phyloP scores from a whole-genome alignment of 371 early-diverging fungal species.

The Mucor irregularis region DNA sequence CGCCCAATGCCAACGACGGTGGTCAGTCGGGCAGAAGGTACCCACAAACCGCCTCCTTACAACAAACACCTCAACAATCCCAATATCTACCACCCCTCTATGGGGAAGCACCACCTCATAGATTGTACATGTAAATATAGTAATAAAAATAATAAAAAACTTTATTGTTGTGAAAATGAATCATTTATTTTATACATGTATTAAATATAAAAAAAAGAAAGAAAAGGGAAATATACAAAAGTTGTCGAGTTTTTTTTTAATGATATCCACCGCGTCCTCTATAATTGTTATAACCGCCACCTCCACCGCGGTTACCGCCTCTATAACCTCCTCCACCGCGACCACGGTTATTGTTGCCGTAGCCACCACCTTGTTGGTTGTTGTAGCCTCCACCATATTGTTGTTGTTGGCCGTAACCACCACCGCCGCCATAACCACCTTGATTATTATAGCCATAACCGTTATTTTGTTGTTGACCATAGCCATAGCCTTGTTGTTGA shows the following conservation, averaged over 20 bases:
- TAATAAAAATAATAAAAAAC: not conserved
- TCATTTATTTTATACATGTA: too few species aligned
- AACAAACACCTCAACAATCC: constrained; percentile 1
- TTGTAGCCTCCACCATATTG: constrained; percentile 18
- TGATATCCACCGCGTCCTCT: constrained; percentile 17
- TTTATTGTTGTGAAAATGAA: too few species aligned
- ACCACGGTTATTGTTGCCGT: constrained; percentile 20
- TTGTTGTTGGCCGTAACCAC: constrained; percentile 9
- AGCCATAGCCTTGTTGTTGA: constrained; percentile 8
- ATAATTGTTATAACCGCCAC: constrained; percentile 19
- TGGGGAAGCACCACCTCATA: not conserved
- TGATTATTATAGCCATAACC: constrained; percentile 11
- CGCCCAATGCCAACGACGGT: not conserved
- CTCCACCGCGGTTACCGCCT: constrained; percentile 11
- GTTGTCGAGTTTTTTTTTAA: not conserved
- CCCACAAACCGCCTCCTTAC: not conserved
- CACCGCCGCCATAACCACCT: constrained; percentile 25
- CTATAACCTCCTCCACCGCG: constrained; percentile 19
- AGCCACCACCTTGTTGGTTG: constrained; percentile 18
- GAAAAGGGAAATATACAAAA: not conserved
- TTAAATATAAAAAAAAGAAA: too few species aligned
- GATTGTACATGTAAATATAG: not conserved
- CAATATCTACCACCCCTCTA: not conserved
- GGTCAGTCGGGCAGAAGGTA: constrained; percentile 1
- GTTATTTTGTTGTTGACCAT: constrained; percentile 7